Conservation (phyloP, 2,329 filamentous ascomycete species). For the Colletotrichum godetiae region DNA sequence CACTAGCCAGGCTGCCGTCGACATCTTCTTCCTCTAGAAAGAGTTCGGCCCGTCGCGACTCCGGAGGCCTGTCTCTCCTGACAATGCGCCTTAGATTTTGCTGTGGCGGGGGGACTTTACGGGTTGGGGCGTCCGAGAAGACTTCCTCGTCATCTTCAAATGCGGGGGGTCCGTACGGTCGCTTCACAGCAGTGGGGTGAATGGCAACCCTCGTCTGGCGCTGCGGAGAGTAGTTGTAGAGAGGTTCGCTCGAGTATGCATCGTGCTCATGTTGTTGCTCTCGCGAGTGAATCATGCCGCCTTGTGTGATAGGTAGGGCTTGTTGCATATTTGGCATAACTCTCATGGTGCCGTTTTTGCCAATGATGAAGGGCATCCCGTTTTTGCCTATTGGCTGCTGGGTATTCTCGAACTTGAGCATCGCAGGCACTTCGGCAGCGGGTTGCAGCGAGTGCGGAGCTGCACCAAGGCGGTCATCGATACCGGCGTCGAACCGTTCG, state of each 20-base stretch:
- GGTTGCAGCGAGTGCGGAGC: constrained; percentile 6
- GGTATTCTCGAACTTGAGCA: not conserved
- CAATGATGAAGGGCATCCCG: constrained; percentile 45
- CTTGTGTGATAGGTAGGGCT: constrained; percentile 38
- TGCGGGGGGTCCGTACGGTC: constrained; percentile 40
- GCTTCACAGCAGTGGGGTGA: constrained; percentile 48
- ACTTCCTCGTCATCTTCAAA: constrained; percentile 40
- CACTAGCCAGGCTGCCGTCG: constrained; percentile 30
- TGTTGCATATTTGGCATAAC: constrained; percentile 40
- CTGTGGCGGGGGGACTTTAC: constrained; percentile 33
- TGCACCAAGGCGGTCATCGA: constrained; percentile 24
- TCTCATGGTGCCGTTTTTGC: constrained; percentile 51
- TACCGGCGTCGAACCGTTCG: constrained; percentile 26
- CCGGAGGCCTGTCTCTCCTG: constrained; percentile 3
- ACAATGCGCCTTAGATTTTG: constrained; percentile 18
- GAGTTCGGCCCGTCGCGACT: not conserved
- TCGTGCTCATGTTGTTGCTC: constrained; percentile 35
- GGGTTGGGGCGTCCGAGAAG: constrained; percentile 41
- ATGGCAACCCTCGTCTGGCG: constrained; percentile 51
- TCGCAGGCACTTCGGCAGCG: not conserved
- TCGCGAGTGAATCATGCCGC: constrained; percentile 34
- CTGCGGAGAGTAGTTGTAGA: constrained; percentile 33
- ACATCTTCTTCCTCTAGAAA: constrained; percentile 16
- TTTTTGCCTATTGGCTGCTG: constrained; percentile 27
- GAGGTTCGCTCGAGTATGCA: constrained; percentile 1